Percentiles rank a stretch among this genome's conserved stretches.
Evolutionary conservation across 2,329 filamentous ascomycete species (phyloP).

Genomic region (Fusarium duplospermum): DNA sequence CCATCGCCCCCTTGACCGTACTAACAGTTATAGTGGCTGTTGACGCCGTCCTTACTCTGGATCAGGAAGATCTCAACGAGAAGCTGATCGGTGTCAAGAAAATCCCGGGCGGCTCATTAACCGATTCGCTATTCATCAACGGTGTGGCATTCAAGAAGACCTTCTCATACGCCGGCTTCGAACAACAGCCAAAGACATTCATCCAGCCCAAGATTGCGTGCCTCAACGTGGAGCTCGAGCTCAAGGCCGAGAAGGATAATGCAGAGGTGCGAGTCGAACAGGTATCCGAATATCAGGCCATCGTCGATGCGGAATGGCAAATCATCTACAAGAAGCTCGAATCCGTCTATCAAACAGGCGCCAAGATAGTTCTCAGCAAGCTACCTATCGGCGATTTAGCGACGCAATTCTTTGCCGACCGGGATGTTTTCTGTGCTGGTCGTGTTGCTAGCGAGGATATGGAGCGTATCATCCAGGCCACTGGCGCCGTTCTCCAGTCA

Average conservation of each 20-base stretch:
- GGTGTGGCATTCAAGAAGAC: conserved; percentile 99
- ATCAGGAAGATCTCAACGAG: conserved; percentile 97
- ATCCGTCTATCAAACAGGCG: conserved; percentile 90
- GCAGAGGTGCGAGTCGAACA: conserved; percentile 98
- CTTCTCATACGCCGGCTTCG: conserved; percentile 98
- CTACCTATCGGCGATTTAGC: conserved; percentile 97
- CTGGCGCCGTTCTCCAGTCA: conserved; percentile 90
- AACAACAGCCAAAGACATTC: conserved; percentile 98
- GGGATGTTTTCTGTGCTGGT: conserved; percentile 97
- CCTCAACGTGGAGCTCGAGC: conserved; percentile 95
- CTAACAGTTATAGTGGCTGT: conserved; percentile 81
- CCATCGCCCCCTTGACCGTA: conserved; percentile 2
- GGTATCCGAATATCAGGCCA: conserved; percentile 98
- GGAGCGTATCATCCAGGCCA: conserved; percentile 95
- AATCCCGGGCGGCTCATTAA: conserved; percentile 93
- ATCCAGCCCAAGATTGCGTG: conserved; percentile 95
- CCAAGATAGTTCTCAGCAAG: conserved; percentile 97
- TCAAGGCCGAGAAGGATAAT: conserved; percentile 99
- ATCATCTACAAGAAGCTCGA: conserved; percentile 99
- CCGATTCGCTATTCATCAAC: conserved; percentile 96
- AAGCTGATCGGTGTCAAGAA: conserved; percentile 99
- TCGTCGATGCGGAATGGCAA: conserved; percentile 99
- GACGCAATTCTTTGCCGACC: conserved; percentile 97
- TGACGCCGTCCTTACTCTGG: conserved; percentile 92
- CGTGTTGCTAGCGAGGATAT: conserved; percentile 92